phyloP scores from a whole-genome alignment of 2,329 filamentous ascomycete species.

The Didymella pomorum region DNA sequence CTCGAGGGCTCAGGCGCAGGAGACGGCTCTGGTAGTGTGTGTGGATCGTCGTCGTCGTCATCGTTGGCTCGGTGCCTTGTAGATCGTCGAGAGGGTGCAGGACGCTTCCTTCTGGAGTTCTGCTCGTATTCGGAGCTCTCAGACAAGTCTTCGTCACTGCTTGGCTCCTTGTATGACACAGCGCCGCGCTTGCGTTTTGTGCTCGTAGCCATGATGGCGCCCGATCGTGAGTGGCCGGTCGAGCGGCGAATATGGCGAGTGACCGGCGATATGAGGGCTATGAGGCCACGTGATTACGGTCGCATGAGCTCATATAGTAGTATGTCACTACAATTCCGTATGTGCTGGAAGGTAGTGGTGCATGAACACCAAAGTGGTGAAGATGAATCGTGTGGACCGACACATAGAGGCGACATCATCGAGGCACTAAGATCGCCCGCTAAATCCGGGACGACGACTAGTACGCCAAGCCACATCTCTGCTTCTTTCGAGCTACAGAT shows the following conservation, averaged over 20 bases:
- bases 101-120: slow-evolving; percentile 24
- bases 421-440: slow-evolving; percentile 9
- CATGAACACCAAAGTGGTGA: not conserved
- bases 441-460: slow-evolving; percentile 8
- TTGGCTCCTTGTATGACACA: slow-evolving; percentile 50
- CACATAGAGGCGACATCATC: slow-evolving; percentile 18
- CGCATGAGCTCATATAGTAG: slow-evolving; percentile 11
- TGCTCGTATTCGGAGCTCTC: slow-evolving; percentile 29
- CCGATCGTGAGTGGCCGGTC: slow-evolving; percentile 1
- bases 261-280: not conserved
- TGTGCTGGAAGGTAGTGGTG: slow-evolving; percentile 2
- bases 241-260: slow-evolving; percentile 1
- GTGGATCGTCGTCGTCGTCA: slow-evolving; percentile 27
- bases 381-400: not conserved
- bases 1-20: slow-evolving; percentile 9
- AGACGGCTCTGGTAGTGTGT: slow-evolving; percentile 13
- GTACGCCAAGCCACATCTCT: not conserved
- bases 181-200: slow-evolving; percentile 48
- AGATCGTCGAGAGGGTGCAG: slow-evolving; percentile 36
- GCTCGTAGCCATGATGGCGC: slow-evolving; percentile 36
- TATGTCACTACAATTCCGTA: not conserved
- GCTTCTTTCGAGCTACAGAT: not conserved
- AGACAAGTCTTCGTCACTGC: slow-evolving; percentile 43
- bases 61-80: slow-evolving; percentile 30
- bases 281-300: slow-evolving; percentile 9